A percentile compares a stretch with the other conserved stretches of the same genome.
Evolutionary conservation across 495 filamentous ascomycete genomes (phyloP).

Genomic region (Collariella sp.): DNA sequence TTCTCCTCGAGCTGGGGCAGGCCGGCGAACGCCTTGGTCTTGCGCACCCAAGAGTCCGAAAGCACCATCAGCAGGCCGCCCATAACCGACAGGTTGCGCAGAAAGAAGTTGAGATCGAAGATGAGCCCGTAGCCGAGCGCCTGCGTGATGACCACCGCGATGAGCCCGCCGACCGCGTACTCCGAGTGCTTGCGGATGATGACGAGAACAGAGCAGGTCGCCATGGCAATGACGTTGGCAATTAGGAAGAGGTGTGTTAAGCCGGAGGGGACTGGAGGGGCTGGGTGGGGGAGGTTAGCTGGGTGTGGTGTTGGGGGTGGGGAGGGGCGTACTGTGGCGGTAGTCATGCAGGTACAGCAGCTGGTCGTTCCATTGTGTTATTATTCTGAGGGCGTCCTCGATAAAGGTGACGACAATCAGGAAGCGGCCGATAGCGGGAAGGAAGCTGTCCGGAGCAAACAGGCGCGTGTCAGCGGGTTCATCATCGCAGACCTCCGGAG

Average conservation of each 20-base stretch:
- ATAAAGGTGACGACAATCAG: slow-evolving; percentile 97
- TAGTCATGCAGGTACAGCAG: slow-evolving; percentile 87
- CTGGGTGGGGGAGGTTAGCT: slow-evolving; percentile 12
- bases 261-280: slow-evolving; percentile 65
- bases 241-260: slow-evolving; percentile 92
- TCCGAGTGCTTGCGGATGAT: slow-evolving; percentile 88
- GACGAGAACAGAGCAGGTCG: slow-evolving; percentile 69
- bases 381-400: slow-evolving; percentile 89
- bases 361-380: slow-evolving; percentile 98
- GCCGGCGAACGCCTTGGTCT: slow-evolving; percentile 92
- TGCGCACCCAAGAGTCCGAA: slow-evolving; percentile 95
- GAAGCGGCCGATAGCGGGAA: slow-evolving; percentile 92
- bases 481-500: background rate
- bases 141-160: slow-evolving; percentile 89
- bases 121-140: slow-evolving; percentile 95
- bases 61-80: slow-evolving; percentile 96
- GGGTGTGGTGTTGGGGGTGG: slow-evolving; percentile 1
- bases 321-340: slow-evolving; percentile 66
- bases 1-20: slow-evolving; percentile 93
- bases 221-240: slow-evolving; percentile 84
- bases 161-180: slow-evolving; percentile 81
- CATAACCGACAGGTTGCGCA: slow-evolving; percentile 94
- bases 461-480: slow-evolving; percentile 1
- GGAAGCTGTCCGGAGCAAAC: slow-evolving; percentile 50
- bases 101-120: slow-evolving; percentile 99